These are phyloP conservation scores for Echria macrotheca DNA, from an alignment of 495 filamentous ascomycete genomes.

Conservation along the genomic window DNA sequence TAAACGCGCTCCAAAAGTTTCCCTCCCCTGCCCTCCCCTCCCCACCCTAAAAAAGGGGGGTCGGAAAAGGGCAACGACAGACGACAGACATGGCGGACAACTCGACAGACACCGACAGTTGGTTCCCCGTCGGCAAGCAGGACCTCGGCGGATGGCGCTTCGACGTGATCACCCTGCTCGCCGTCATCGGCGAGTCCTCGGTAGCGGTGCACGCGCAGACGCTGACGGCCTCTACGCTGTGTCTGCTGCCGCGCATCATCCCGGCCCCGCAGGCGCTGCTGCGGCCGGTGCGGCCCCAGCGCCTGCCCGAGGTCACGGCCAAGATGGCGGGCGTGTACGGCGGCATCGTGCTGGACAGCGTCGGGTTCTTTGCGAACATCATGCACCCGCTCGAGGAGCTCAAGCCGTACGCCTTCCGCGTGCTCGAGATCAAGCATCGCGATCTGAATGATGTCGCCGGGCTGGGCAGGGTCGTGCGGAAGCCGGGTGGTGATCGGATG, in stretches of 20 bases:
- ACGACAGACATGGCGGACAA: too few relatives aligned
- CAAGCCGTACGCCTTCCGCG: slow-evolving; percentile 40
- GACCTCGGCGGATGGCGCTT: slow-evolving; percentile 46
- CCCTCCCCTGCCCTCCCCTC: too few relatives aligned
- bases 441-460: not conserved
- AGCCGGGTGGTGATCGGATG: too few relatives aligned
- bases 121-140: slow-evolving; percentile 34
- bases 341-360: slow-evolving; percentile 46
- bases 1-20: too few relatives aligned
- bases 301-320: slow-evolving; percentile 49
- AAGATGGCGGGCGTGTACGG: slow-evolving; percentile 54
- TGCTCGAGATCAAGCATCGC: slow-evolving; percentile 40
- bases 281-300: slow-evolving; percentile 50
- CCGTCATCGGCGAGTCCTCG: slow-evolving; percentile 56
- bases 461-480: too few relatives aligned
- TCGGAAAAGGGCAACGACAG: too few relatives aligned
- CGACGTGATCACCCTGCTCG: slow-evolving; percentile 59
- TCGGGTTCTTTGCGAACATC: slow-evolving; percentile 59
- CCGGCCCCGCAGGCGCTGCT: slow-evolving; percentile 63
- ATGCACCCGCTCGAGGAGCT: slow-evolving; percentile 51
- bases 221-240: slow-evolving; percentile 51
- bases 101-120: too few relatives aligned
- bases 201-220: slow-evolving; percentile 52
- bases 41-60: too few relatives aligned
- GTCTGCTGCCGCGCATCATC: slow-evolving; percentile 57